Conservation (phyloP, 228 moss, liverwort and hornwort genomes). For the Sphagnum magellanicum region DNA sequence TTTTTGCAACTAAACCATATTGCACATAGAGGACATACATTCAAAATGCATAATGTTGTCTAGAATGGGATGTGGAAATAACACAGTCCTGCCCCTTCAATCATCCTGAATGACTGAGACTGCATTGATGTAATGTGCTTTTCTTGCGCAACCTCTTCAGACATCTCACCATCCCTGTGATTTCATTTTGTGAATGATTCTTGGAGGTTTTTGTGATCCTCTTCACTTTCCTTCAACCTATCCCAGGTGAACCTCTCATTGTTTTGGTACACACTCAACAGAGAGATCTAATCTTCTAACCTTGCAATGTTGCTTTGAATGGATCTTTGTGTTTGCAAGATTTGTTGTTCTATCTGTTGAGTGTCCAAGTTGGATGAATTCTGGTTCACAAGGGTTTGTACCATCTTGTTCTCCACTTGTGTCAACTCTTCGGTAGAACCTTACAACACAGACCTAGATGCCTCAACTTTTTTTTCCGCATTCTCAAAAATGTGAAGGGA, state of each 20-base stretch:
- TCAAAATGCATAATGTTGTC: not conserved
- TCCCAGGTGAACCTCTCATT: not conserved
- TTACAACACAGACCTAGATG: too few relatives aligned
- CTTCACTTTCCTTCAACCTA: not conserved
- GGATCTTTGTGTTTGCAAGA: not conserved
- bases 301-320: not conserved
- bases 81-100: not conserved
- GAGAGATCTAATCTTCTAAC: not conserved
- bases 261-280: not conserved
- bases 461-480: too few relatives aligned
- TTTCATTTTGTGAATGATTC: not conserved
- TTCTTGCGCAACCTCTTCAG: not conserved
- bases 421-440: too few relatives aligned
- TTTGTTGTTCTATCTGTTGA: not conserved
- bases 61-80: not conserved
- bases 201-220: not conserved
- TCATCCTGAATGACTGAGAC: not conserved
- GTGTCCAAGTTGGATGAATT: not conserved
- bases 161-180: not conserved
- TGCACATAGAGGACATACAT: constrained; percentile 1
- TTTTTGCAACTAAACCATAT: not conserved
- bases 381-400: not conserved
- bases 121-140: not conserved
- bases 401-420: not conserved
- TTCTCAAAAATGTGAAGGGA: too few relatives aligned